Evolutionary conservation across 2,329 filamentous ascomycete species (phyloP), one percentile per base, ranked within the genome.

Genomic region (Hypoxylon sp.): DNA sequence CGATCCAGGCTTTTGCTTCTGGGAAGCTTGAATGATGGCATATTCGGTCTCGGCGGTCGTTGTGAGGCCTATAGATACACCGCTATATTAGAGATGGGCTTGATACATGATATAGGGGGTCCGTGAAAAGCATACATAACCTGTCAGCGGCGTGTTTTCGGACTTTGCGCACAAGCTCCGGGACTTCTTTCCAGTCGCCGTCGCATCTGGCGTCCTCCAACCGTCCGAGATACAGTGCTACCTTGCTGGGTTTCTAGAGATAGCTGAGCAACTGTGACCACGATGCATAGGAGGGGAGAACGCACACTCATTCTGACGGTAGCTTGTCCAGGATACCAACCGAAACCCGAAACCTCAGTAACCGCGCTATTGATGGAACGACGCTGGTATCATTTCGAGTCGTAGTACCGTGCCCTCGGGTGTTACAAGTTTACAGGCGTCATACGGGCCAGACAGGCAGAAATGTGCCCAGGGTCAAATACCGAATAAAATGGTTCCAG

Each of bases 131-230:
- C 87, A 72, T 89, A 97, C 94, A 97, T 79, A 87, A 87, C 77
- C 92, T 87, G 64, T 91, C 87, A 41, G 93, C 90, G 71, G 93
- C 92, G 85, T 99, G 94, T 79, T 99, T 98, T 74, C 91, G 91
- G 73, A 98, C 86, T 80, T 99, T 99, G 76, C 94, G 89, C 72
- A 95, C 89, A 67, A 97, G 85, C 80, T 98, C 94, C 24, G 92
- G 92, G 28, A 98, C 86, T 28, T 91, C 88, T 70, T 88, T 84
- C 95, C 95, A 99, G 77, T 89, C 89, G 54, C 91, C 93, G 73
- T 94, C 89, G 78, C 93, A 97, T 74, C 95, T 91, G 69, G 93
- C 93, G 71, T 89, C 86, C 77, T 98, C 92, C 74, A 99, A 87
- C 78, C 89, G 87, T 75, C 87, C 85, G 70, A 97, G 85, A 79